Conservation (phyloP, 164 flowering plant genomes). For the Nymphaea colorata region DNA sequence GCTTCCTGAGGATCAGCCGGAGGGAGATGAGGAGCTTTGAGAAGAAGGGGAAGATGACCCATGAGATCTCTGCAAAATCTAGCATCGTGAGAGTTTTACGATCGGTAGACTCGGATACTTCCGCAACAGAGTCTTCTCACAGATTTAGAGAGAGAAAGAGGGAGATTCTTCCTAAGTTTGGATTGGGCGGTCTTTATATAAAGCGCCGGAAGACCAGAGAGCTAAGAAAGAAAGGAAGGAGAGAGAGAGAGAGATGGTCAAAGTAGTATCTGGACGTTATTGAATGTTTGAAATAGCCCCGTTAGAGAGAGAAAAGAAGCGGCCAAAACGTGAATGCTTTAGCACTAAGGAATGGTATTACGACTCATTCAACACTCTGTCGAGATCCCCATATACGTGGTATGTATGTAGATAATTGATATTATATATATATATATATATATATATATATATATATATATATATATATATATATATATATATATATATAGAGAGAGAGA, state of each 20-base stretch:
- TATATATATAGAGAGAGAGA: no score
- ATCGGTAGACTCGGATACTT: background rate
- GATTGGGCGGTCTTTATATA: no score
- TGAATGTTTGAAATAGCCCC: background rate
- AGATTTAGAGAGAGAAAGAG: no score
- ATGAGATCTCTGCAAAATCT: slow-evolving; percentile 9
- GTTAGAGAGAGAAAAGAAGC: background rate
- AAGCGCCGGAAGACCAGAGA: background rate
- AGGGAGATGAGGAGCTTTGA: background rate
- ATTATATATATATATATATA: no score
- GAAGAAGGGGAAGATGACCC: slow-evolving; percentile 12
- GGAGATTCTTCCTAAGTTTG: no score
- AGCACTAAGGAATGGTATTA: background rate
- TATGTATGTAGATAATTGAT: no score
- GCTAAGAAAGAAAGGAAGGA: background rate
- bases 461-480: no score
- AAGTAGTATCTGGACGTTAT: background rate
- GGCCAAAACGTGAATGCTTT: background rate
- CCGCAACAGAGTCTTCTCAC: background rate
- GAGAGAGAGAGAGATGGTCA: background rate
- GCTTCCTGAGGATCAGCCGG: no score
- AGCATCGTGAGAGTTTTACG: slow-evolving; percentile 3
- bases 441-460: no score
- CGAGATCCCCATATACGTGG: no score
- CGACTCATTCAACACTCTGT: background rate